Conservation (phyloP, 2,329 filamentous ascomycete species). For the Diaporthe aspalathi region DNA sequence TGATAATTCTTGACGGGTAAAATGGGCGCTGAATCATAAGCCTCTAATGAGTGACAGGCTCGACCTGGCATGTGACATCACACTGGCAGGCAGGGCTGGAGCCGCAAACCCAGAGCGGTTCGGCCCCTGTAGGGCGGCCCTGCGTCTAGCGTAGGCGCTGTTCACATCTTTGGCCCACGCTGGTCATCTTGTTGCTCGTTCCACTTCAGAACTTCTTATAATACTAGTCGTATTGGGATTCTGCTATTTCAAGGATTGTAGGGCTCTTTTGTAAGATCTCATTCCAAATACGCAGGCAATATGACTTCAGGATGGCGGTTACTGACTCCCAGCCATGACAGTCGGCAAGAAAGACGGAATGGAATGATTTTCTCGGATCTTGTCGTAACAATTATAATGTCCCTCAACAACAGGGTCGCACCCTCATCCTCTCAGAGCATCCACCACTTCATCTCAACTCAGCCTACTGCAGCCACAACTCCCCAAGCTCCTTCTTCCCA, state of each 20-base stretch:
- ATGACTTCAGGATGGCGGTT: no score
- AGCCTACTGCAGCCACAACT: slow-evolving; percentile 30
- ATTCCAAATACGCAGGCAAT: not conserved
- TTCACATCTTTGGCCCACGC: not conserved
- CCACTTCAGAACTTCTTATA: not conserved
- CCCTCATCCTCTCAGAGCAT: not conserved
- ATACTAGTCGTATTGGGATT: not conserved
- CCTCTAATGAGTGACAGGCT: not conserved
- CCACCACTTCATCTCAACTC: not conserved
- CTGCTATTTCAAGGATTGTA: no score
- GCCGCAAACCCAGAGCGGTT: not conserved
- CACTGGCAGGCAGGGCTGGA: slow-evolving; percentile 23
- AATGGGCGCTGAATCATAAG: not conserved
- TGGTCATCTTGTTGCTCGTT: not conserved
- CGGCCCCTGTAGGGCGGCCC: not conserved
- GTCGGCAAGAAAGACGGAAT: no score
- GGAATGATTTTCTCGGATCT: no score
- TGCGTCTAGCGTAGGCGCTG: no score
- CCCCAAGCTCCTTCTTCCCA: slow-evolving; percentile 30
- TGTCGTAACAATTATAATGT: no score
- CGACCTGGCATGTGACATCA: slow-evolving; percentile 38
- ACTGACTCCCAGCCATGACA: no score
- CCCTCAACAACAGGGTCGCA: not conserved
- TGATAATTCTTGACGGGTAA: not conserved
- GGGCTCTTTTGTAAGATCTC: no score